These are phyloP conservation scores for Phaffia tasmanica DNA, from an alignment of 768 basidiomycete species.

Conservation along the genomic window DNA sequence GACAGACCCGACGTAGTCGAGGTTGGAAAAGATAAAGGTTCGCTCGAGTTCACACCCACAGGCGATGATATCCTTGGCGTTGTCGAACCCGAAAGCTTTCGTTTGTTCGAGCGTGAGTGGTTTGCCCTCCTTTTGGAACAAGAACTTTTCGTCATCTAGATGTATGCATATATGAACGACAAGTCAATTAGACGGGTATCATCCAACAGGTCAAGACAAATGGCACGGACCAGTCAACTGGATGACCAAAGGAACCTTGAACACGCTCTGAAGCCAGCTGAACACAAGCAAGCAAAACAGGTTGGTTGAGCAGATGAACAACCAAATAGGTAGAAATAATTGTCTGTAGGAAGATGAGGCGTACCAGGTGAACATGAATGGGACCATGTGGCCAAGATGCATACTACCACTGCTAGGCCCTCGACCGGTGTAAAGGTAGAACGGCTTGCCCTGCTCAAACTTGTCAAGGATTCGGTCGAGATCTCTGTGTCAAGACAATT, in stretches of 20 bases:
- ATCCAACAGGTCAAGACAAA: background rate
- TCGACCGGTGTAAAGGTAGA: conserved; percentile 94
- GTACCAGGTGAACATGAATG: conserved; percentile 93
- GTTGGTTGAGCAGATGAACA: background rate
- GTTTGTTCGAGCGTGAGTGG: conserved; percentile 76
- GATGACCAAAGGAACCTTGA: conserved; percentile 84
- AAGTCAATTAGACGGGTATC: background rate
- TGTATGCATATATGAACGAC: background rate
- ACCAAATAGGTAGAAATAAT: background rate
- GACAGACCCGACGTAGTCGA: conserved; percentile 60
- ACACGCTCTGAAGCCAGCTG: conserved; percentile 95
- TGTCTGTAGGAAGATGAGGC: conserved; percentile 31
- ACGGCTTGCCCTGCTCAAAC: conserved; percentile 92
- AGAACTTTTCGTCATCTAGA: conserved; percentile 93
- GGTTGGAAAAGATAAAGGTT: conserved; percentile 95
- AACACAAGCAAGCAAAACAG: background rate
- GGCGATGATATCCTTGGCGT: conserved; percentile 93
- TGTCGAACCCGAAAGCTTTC: conserved; percentile 64
- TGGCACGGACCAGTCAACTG: conserved; percentile 70
- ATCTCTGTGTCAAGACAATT: conserved; percentile 48
- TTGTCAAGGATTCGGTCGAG: conserved; percentile 87
- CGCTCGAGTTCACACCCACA: conserved; percentile 82
- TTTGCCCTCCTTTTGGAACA: conserved; percentile 69
- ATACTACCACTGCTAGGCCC: conserved; percentile 94
- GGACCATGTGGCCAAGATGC: conserved; percentile 96